Evolutionary conservation across 768 basidiomycete genomes (phyloP).

Genomic region (Cystobasidium tubakii): DNA sequence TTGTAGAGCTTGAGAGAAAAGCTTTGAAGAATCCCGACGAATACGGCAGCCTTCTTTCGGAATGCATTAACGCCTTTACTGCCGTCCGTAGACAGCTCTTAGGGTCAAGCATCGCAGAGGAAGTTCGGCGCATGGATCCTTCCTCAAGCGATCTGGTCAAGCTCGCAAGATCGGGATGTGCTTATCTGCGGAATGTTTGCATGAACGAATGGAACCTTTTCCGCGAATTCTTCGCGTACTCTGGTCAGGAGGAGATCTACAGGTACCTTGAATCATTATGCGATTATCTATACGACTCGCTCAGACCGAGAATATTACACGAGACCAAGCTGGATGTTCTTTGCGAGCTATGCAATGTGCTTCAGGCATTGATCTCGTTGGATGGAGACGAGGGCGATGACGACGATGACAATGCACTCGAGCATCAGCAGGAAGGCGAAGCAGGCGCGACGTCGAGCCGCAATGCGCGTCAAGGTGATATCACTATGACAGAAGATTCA

Average conservation of each 20-base stretch:
- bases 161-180: slow-evolving; percentile 80
- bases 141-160: slow-evolving; percentile 75
- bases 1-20: slow-evolving; percentile 78
- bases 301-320: slow-evolving; percentile 89
- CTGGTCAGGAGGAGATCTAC: slow-evolving; percentile 6
- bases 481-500: neutral
- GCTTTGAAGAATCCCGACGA: slow-evolving; percentile 74
- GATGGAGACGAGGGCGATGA: slow-evolving; percentile 46
- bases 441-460: neutral
- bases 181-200: slow-evolving; percentile 85
- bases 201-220: slow-evolving; percentile 82
- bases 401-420: slow-evolving; percentile 44
- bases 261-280: slow-evolving; percentile 84
- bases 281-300: slow-evolving; percentile 88
- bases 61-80: slow-evolving; percentile 84
- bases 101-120: slow-evolving; percentile 65
- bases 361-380: slow-evolving; percentile 88
- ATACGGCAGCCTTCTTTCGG: slow-evolving; percentile 67
- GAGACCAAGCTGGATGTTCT: slow-evolving; percentile 79
- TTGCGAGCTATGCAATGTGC: slow-evolving; percentile 90
- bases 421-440: slow-evolving; percentile 17
- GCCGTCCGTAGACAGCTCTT: slow-evolving; percentile 65
- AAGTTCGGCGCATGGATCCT: slow-evolving; percentile 77
- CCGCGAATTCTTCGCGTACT: slow-evolving; percentile 53
- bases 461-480: neutral